phyloP scores from a whole-genome alignment of 169 alveolate genomes.

The Eimeria maxima region DNA sequence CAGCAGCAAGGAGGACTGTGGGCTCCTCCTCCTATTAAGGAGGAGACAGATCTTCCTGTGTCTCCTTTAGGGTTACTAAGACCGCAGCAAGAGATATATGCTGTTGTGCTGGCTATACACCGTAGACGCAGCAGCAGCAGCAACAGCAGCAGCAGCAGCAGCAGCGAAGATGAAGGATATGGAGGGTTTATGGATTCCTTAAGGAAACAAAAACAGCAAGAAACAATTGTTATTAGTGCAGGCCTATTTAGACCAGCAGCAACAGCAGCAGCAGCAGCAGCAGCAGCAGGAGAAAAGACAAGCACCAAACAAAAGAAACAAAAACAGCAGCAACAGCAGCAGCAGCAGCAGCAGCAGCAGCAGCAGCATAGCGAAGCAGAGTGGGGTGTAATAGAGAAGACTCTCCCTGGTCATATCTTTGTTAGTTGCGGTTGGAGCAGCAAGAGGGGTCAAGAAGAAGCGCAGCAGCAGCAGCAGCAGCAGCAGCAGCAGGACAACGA shows the following conservation, averaged over 20 bases:
- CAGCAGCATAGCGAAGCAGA: constrained; percentile 22
- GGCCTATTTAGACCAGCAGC: constrained; percentile 24
- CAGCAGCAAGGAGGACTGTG: background rate
- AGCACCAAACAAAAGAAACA: background rate
- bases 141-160: constrained; percentile 34
- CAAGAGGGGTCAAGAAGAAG: constrained; percentile 1
- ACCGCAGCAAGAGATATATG: background rate
- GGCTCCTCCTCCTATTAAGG: background rate
- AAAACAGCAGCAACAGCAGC: constrained; percentile 11
- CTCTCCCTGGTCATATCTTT: constrained; percentile 18
- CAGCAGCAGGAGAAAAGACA: background rate
- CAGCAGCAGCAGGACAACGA: background rate
- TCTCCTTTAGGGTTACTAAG: constrained; percentile 6
- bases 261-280: constrained; percentile 39
- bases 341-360: constrained; percentile 56
- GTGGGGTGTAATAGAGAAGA: constrained; percentile 21
- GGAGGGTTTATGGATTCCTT: background rate
- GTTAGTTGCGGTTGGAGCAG: constrained; percentile 60
- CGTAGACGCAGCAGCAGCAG: background rate
- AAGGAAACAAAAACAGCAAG: background rate
- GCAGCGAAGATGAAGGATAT: background rate
- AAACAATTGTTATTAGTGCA: background rate
- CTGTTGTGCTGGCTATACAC: background rate
- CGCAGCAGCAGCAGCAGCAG: constrained; percentile 8
- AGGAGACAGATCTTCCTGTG: background rate